phyloP scores from a whole-genome alignment of 805 yeast genomes.

The Saccharomycopsis sp. region DNA sequence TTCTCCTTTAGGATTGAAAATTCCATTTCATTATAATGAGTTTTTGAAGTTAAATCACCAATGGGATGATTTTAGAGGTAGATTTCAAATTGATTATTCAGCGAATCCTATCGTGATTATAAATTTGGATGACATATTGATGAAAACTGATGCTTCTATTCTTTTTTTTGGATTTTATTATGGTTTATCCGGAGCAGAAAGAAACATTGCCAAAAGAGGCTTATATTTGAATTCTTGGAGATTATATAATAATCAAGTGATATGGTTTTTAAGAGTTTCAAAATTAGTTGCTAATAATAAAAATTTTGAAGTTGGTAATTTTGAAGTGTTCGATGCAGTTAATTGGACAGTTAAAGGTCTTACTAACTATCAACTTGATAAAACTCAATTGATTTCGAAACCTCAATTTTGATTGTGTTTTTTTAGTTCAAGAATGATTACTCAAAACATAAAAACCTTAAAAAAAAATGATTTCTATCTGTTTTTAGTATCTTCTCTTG shows the following conservation, averaged over 20 bases:
- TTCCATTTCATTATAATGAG: conserved; percentile 8
- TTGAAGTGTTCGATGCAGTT: conserved; percentile 15
- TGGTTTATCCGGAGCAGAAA: conserved; percentile 11
- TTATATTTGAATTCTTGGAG: conserved; percentile 15
- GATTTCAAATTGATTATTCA: conserved; percentile 2
- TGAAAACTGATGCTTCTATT: conserved; percentile 7
- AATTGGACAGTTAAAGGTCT: conserved; percentile 12
- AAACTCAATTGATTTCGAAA: conserved; percentile 5
- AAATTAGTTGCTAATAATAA: neutral
- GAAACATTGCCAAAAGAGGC: conserved; percentile 12
- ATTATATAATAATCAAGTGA: conserved; percentile 7
- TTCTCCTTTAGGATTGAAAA: conserved; percentile 2
- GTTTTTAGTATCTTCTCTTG: neutral
- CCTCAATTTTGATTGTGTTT: too few species aligned
- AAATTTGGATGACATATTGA: conserved; percentile 4
- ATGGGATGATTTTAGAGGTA: conserved; percentile 13
- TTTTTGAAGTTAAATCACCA: conserved; percentile 10
- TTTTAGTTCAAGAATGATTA: too few species aligned
- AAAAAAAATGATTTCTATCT: too few species aligned
- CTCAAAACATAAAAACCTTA: too few species aligned
- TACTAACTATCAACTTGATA: conserved; percentile 12
- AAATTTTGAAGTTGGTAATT: conserved; percentile 8
- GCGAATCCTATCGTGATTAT: neutral
- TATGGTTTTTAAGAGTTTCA: conserved; percentile 12
- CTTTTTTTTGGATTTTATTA: conserved; percentile 18